Conservation (phyloP, 2,329 filamentous ascomycete genomes). For the Penicillium freii region DNA sequence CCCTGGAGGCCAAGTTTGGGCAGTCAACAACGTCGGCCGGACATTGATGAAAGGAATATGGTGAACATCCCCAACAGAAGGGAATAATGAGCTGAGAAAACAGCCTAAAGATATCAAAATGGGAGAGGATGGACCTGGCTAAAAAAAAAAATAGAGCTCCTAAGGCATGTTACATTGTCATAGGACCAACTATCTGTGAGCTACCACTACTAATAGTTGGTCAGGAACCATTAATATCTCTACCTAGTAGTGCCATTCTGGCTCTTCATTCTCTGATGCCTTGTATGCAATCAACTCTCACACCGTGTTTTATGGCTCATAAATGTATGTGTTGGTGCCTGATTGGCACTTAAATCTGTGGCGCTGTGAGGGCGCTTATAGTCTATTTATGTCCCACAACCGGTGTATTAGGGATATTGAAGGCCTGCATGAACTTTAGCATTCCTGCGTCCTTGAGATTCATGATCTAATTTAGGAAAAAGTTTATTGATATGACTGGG, state of each 20-base stretch:
- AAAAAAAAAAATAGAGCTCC: neutral
- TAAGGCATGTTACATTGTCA: neutral
- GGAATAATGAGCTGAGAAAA: neutral
- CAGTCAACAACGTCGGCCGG: neutral
- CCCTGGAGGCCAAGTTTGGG: too few relatives aligned
- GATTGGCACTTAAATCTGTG: slow-evolving; percentile 5
- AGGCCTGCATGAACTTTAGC: neutral
- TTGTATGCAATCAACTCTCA: neutral
- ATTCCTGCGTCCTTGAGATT: neutral
- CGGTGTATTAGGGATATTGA: slow-evolving; percentile 10
- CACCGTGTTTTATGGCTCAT: neutral
- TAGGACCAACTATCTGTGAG: neutral
- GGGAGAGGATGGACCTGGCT: neutral
- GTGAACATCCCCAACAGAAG: neutral
- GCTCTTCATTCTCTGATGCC: neutral
- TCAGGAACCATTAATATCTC: neutral
- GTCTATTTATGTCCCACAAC: slow-evolving; percentile 21
- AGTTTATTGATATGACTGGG: neutral
- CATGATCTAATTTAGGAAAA: neutral
- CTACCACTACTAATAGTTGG: neutral
- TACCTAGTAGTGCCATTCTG: neutral
- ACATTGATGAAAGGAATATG: neutral
- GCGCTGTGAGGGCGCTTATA: slow-evolving; percentile 20
- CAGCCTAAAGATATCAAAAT: too few relatives aligned
- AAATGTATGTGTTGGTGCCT: neutral